Conservation (phyloP, 2,329 filamentous ascomycete species). For the Trichoderma aggressivum region DNA sequence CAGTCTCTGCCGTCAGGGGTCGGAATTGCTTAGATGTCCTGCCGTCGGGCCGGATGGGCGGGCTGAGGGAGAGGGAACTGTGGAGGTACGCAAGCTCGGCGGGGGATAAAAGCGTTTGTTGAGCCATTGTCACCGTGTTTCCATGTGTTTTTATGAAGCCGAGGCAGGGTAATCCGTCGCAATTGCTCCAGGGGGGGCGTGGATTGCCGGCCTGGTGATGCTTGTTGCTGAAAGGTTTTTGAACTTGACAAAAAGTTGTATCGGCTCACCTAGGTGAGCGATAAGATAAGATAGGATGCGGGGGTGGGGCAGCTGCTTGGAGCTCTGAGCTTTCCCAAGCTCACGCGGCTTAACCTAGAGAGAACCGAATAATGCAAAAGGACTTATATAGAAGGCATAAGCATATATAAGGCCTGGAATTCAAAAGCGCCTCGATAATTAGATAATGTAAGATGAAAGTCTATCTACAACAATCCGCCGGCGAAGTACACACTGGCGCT, state of each 20-base stretch:
- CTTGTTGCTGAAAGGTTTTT: constrained; percentile 24
- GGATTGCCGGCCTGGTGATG: constrained; percentile 8
- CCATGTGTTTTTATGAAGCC: background rate
- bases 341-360: background rate
- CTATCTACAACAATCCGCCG: background rate
- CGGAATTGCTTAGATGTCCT: constrained; percentile 83
- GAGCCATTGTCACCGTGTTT: constrained; percentile 50
- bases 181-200: background rate
- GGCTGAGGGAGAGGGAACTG: constrained; percentile 73
- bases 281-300: constrained; percentile 34
- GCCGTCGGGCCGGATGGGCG: constrained; percentile 86
- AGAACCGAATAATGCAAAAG: background rate
- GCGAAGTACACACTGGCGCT: background rate
- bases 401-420: background rate
- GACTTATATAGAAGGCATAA: background rate
- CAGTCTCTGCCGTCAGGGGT: constrained; percentile 83
- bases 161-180: background rate
- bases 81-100: constrained; percentile 96
- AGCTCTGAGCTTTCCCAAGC: background rate
- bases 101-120: constrained; percentile 78
- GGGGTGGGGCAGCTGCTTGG: constrained; percentile 19
- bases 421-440: background rate
- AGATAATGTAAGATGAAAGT: background rate
- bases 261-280: constrained; percentile 31
- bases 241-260: constrained; percentile 22